A percentile compares a stretch with the other conserved stretches of the same genome.
phyloP scores from a whole-genome alignment of 1,284 basidiomycete species.

The Phellopilus nigrolimitatus region DNA sequence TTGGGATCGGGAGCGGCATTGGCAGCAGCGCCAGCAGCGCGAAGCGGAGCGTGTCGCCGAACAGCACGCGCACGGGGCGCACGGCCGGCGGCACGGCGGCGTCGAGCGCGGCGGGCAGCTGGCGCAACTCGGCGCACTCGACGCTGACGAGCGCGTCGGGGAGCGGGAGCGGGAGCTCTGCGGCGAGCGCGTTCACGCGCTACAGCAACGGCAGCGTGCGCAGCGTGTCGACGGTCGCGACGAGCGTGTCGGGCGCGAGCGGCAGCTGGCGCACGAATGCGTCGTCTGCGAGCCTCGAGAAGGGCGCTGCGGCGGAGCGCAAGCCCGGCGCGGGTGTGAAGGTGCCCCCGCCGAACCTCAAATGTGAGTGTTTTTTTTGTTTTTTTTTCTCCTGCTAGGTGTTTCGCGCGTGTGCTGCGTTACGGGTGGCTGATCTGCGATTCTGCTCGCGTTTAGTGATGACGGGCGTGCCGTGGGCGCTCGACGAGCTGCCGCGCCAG shows the following conservation, averaged over 20 bases:
- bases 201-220: slow-evolving; percentile 72
- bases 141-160: slow-evolving; percentile 60
- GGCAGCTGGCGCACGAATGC: slow-evolving; percentile 47
- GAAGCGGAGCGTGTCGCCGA: slow-evolving; percentile 48
- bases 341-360: slow-evolving; percentile 58
- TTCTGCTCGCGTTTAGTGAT: slow-evolving; percentile 45
- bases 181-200: slow-evolving; percentile 65
- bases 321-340: neutral
- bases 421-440: slow-evolving; percentile 11
- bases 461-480: slow-evolving; percentile 68
- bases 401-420: no score
- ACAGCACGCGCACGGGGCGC: slow-evolving; percentile 41
- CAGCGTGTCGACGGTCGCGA: slow-evolving; percentile 72
- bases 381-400: no score
- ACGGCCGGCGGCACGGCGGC: slow-evolving; percentile 24
- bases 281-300: slow-evolving; percentile 25
- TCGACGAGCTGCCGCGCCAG: slow-evolving; percentile 60
- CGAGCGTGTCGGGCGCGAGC: slow-evolving; percentile 52
- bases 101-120: slow-evolving; percentile 59
- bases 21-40: slow-evolving; percentile 20
- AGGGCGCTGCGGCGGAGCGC: slow-evolving; percentile 22
- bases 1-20: slow-evolving; percentile 13
- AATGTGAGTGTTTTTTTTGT: slow-evolving; percentile 50
- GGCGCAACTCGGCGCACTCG: slow-evolving; percentile 68
- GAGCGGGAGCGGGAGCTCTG: no score